Conservation (phyloP, 2,329 filamentous ascomycete species). For the Colletotrichum sp. region DNA sequence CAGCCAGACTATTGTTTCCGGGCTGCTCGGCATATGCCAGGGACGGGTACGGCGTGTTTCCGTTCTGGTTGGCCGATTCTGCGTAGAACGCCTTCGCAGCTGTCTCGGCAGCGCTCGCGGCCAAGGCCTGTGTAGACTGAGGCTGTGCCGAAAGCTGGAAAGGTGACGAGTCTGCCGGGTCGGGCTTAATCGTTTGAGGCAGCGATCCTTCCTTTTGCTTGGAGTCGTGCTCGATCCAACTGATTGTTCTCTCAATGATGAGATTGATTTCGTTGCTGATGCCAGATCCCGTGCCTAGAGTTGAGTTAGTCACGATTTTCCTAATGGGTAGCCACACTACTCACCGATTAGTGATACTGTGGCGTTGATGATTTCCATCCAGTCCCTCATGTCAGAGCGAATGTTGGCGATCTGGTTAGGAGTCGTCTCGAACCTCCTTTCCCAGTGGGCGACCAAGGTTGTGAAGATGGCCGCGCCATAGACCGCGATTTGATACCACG, state of each 20-base stretch:
- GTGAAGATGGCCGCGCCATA: conserved; percentile 78
- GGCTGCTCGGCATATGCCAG: conserved; percentile 34
- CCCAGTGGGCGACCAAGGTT: conserved; percentile 71
- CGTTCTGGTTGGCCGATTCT: conserved; percentile 25
- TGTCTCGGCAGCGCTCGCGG: conserved; percentile 15
- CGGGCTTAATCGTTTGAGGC: conserved; percentile 4
- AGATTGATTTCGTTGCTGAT: conserved; percentile 49
- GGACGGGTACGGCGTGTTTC: conserved; percentile 32
- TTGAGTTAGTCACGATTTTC: conserved; percentile 1
- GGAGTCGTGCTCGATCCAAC: conserved; percentile 54
- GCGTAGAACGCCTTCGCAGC: conserved; percentile 35
- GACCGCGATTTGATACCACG: conserved; percentile 76
- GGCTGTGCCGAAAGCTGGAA: conserved; percentile 2
- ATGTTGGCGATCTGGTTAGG: conserved; percentile 64
- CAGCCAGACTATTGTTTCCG: conserved; percentile 21
- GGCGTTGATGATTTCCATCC: conserved; percentile 72
- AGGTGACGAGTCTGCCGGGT: neutral
- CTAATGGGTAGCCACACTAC: conserved; percentile 18
- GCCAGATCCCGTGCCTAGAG: conserved; percentile 46
- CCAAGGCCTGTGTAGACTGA: neutral
- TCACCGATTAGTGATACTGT: conserved; percentile 70
- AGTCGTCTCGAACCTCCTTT: conserved; percentile 66
- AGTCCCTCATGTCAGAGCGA: conserved; percentile 70
- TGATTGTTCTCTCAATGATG: conserved; percentile 57
- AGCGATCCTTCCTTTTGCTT: conserved; percentile 27